Percentiles rank a stretch among this genome's conserved stretches.
Conservation (phyloP, 192 early-diverging fungal species). For the Coemansia sp. region DNA sequence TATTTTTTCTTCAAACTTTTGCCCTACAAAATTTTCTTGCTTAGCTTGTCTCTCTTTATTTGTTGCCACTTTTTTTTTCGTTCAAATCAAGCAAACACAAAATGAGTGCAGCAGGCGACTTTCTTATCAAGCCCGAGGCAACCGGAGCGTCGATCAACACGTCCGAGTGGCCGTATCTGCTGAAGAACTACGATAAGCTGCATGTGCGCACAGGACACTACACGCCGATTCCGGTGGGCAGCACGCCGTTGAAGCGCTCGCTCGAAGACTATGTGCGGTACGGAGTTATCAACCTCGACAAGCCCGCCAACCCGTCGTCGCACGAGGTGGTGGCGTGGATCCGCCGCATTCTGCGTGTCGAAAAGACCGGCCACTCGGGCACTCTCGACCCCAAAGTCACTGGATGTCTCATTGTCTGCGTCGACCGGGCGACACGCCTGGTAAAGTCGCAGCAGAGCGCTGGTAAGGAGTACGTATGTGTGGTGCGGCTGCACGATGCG, state of each 20-base stretch:
- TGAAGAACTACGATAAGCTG: conserved; percentile 98
- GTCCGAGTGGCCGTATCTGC: conserved; percentile 91
- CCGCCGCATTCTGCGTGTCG: conserved; percentile 91
- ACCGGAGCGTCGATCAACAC: conserved; percentile 82
- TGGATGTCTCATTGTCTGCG: conserved; percentile 97
- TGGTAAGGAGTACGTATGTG: conserved; percentile 97
- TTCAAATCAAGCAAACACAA: not conserved
- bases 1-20: conserved; percentile 1
- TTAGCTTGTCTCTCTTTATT: not conserved
- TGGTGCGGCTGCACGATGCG: conserved; percentile 93
- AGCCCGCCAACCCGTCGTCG: conserved; percentile 98
- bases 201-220: conserved; percentile 97
- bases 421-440: conserved; percentile 96
- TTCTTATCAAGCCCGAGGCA: conserved; percentile 80
- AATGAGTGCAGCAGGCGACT: conserved; percentile 33
- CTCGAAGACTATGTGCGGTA: conserved; percentile 91
- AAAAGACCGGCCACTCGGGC: conserved; percentile 98
- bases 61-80: not conserved
- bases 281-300: conserved; percentile 99
- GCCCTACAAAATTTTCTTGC: conserved; percentile 2
- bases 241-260: conserved; percentile 91
- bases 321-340: conserved; percentile 99
- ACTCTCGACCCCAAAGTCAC: conserved; percentile 99
- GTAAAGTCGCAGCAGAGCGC: conserved; percentile 99
- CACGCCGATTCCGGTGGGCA: conserved; percentile 95